Evolutionary conservation across 2,329 filamentous ascomycete species (phyloP), one percentile per base, ranked within the genome.

Genomic region (Bipolaris gigantea): DNA sequence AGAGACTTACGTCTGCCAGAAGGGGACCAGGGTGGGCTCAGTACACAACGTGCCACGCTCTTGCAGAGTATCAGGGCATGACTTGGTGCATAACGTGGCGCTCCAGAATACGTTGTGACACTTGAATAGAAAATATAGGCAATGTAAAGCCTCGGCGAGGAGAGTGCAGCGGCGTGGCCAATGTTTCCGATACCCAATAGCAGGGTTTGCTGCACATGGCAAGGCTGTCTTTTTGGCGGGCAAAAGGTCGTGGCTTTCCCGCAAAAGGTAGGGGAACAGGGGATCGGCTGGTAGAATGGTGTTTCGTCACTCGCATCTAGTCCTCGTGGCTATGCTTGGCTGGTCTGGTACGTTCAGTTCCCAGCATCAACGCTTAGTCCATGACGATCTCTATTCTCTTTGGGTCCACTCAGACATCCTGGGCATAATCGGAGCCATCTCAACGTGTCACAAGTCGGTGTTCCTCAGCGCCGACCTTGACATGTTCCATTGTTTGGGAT

Each of bases 401-500:
- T 56, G 47, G 38, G 44, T 44, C 39, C 23, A 56, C 57, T 38
- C 50, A 56, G 42, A 43, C 47, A 50, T 55, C 40, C 38, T 49
- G 46, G 49, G 52, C 56, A 45, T 49, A 55, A 48, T 53, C 38
- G 50, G 44, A 50, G 56, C 25, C 48, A 41, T 35, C 50, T 53
- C 48, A 54, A 49, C 30, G 56, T 64, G 57, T 62, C 60, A 64
- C 61, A 66, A 51, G 46, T 69, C 66, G 66, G 66, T 50, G 48
- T 53, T 51, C 38, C 30, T 25, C 46, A 57, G 34, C 50, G 56
- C 60, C 60, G 57, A 61, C 49, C 36, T 55, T 27, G 25, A 35
- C 33, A 32, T 44, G 19, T 59, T 44, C 58, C 44, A 55, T 18
- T 47, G 39, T 50, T 39, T 36, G 45, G 53, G 55, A 36, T 57